phyloP scores from a whole-genome alignment of 169 alveolate genomes.

The Plasmodium coatneyi region DNA sequence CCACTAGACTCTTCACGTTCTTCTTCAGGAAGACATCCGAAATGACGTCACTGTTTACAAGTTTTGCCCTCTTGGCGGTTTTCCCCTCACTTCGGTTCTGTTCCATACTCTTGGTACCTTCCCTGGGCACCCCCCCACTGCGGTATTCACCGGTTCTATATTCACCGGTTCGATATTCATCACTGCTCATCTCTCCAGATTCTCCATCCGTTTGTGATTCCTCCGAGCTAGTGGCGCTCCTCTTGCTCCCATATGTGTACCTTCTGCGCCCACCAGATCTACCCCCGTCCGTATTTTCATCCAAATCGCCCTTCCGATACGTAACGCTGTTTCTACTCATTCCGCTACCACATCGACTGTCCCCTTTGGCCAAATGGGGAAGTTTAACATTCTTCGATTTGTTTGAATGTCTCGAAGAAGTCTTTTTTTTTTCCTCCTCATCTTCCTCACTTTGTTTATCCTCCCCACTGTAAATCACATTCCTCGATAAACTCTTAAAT shows the following conservation, averaged over 20 bases:
- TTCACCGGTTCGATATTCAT: neutral
- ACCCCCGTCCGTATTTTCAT: neutral
- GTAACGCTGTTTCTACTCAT: neutral
- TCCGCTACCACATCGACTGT: neutral
- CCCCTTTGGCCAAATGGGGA: neutral
- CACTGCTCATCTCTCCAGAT: neutral
- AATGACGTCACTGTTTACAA: constrained; percentile 47
- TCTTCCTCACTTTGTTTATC: neutral
- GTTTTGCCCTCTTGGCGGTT: neutral
- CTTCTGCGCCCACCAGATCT: neutral
- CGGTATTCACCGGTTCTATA: neutral
- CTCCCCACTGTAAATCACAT: neutral
- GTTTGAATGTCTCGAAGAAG: neutral
- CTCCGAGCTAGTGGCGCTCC: neutral
- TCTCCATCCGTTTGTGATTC: neutral
- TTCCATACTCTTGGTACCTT: neutral
- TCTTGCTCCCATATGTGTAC: neutral
- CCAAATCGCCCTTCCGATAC: neutral
- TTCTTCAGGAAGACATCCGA: constrained; percentile 69
- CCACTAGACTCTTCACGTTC: constrained; percentile 50
- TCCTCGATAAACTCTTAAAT: constrained; percentile 30
- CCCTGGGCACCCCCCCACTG: neutral
- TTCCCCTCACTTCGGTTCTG: neutral
- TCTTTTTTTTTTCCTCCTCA: neutral
- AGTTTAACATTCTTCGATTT: neutral